Conservation (phyloP, 192 early-diverging fungal species). For the Coemansia reversa region DNA sequence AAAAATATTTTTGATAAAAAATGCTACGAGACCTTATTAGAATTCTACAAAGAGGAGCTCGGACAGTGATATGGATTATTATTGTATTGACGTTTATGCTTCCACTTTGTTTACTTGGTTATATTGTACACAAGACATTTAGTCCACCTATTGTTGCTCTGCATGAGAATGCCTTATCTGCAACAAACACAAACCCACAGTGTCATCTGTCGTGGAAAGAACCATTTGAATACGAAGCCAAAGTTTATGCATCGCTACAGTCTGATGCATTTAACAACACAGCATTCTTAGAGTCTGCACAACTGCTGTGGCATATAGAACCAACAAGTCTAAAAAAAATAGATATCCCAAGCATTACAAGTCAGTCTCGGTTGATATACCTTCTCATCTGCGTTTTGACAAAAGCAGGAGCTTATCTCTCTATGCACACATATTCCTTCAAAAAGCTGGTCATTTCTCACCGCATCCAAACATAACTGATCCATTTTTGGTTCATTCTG, state of each 20-base stretch:
- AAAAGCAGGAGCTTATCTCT: not conserved
- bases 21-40: too few relatives aligned
- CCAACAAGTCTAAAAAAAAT: not conserved
- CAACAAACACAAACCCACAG: too few relatives aligned
- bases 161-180: too few relatives aligned
- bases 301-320: constrained; percentile 15
- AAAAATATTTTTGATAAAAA: too few relatives aligned
- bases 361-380: not conserved
- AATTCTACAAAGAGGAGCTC: too few relatives aligned
- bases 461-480: constrained; percentile 11
- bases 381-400: not conserved
- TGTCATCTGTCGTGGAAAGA: constrained; percentile 10
- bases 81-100: too few relatives aligned
- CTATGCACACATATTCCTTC: constrained; percentile 13
- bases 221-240: constrained; percentile 9
- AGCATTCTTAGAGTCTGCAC: constrained; percentile 9
- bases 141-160: too few relatives aligned
- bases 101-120: too few relatives aligned
- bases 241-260: constrained; percentile 7
- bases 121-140: too few relatives aligned
- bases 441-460: constrained; percentile 1
- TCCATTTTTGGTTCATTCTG: not conserved
- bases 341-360: not conserved
- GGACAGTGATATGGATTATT: too few relatives aligned
- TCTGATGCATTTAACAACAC: not conserved